A percentile compares a stretch with the other conserved stretches of the same genome.
Evolutionary conservation across 805 yeast genomes (phyloP).

Genomic region (Yarrowia sp.): DNA sequence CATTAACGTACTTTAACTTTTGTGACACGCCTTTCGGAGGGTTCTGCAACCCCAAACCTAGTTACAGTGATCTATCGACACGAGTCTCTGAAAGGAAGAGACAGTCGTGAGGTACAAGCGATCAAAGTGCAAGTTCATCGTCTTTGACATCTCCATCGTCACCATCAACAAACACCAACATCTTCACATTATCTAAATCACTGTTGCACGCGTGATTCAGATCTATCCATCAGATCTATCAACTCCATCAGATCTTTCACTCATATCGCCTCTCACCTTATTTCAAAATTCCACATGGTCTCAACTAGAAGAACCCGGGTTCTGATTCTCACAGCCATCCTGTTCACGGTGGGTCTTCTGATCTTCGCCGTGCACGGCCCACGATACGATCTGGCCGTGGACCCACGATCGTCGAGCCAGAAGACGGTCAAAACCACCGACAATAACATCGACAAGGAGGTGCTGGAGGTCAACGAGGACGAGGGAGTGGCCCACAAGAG

Average conservation of each 20-base stretch:
- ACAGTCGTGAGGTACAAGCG: neutral
- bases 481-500: conserved; percentile 55
- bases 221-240: no score
- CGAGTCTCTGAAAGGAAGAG: neutral
- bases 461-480: conserved; percentile 48
- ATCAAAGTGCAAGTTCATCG: no score
- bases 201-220: no score
- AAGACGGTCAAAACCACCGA: conserved; percentile 40
- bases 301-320: conserved; percentile 53
- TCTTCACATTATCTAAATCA: no score
- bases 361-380: conserved; percentile 52
- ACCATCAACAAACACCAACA: no score
- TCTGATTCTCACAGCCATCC: conserved; percentile 54
- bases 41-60: conserved; percentile 17
- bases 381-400: conserved; percentile 42
- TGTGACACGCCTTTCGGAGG: conserved; percentile 19
- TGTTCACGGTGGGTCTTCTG: conserved; percentile 48
- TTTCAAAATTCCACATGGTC: conserved; percentile 41
- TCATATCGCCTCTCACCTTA: neutral
- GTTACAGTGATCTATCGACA: conserved; percentile 21
- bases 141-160: neutral
- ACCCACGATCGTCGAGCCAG: conserved; percentile 40
- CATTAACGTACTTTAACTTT: conserved; percentile 1
- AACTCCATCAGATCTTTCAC: no score
- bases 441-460: conserved; percentile 26